phyloP scores from a whole-genome alignment of 208 protist species.

The Trypanosomatidae sp. region DNA sequence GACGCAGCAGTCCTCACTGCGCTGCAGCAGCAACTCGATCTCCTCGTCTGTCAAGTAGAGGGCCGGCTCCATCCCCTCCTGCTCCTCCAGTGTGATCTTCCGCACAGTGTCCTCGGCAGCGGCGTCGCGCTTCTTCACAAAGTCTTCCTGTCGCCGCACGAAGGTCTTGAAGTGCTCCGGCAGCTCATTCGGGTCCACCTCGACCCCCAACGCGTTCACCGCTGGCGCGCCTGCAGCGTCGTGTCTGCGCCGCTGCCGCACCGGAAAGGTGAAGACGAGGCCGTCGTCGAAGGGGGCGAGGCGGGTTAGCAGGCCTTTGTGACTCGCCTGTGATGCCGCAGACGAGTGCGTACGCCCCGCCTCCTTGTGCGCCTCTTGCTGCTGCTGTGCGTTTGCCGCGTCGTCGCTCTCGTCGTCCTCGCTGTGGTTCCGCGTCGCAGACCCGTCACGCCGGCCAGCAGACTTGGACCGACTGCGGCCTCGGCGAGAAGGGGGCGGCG shows the following conservation, averaged over 20 bases:
- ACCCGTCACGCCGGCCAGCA: conserved; percentile 5
- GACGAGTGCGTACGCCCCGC: too few species aligned
- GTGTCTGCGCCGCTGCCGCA: conserved; percentile 8
- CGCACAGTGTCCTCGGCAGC: conserved; percentile 34
- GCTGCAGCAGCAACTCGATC: conserved; percentile 62
- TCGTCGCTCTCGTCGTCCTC: too few species aligned
- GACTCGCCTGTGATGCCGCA: background rate
- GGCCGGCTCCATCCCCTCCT: conserved; percentile 77
- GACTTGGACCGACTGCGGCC: background rate
- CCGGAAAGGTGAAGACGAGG: conserved; percentile 61
- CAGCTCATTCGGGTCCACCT: conserved; percentile 67
- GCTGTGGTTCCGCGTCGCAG: conserved; percentile 3
- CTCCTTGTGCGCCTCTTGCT: too few species aligned
- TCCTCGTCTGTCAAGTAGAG: conserved; percentile 78
- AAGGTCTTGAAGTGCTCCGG: conserved; percentile 80
- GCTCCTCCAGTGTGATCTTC: conserved; percentile 64
- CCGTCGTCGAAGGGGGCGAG: conserved; percentile 57
- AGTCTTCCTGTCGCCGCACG: conserved; percentile 85
- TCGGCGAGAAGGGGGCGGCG: conserved; percentile 20
- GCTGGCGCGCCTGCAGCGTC: conserved; percentile 27
- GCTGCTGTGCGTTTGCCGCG: too few species aligned
- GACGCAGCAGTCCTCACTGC: conserved; percentile 64
- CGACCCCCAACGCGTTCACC: conserved; percentile 63
- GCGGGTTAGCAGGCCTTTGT: conserved; percentile 20
- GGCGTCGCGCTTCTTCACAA: conserved; percentile 79